Evolutionary conservation across 139 green algal species (phyloP), one percentile per base, ranked within the genome.

Genomic region (Astrephomene gubernaculifera): DNA sequence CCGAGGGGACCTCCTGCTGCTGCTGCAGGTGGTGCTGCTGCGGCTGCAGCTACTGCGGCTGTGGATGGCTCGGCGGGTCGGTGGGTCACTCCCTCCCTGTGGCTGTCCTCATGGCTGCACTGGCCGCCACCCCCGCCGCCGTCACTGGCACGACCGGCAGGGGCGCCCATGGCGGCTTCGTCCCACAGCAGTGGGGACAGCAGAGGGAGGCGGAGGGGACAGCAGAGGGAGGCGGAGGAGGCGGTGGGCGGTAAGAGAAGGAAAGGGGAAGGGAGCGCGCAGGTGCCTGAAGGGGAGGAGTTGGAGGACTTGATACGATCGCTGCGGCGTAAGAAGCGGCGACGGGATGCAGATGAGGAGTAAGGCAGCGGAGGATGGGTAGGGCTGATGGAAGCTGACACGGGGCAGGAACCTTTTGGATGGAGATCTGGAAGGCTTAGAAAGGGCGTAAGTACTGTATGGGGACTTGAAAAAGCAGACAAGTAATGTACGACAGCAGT

Each of bases 281-380:
- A 6, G 31, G 25, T 43, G 9, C 54, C 39, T 1, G 76, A 83
- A 10, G 76, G 31, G 27, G 60, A 83, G 60, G 76, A 83, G 60
- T 39, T 83, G 39, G 76, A 83, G 60, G 76, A 83, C n/a, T 31
- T 83, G 29, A 63, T 83, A 9, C 76, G 43, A 5, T 83, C 72
- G 60, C 76, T 83, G 41, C 21, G 76, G n/a, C 60, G 76, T 14
- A 39, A 60, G 0, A 29, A n/a, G 41, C 76, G 39, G 39, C 57
- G 76, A 0, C 22, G 45, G 31, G 33, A 21, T n/a, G n/a, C n/a
- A n/a, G n/a, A n/a, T n/a, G n/a, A n/a, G n/a, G n/a, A n/a, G n/a
- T n/a, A n/a, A n/a, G n/a, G n/a, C n/a, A n/a, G n/a, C n/a, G n/a
- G n/a, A n/a, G n/a, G n/a, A n/a, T n/a, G n/a, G n/a, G n/a, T n/a